Conservation (phyloP, 208 protist species). For the Acanthamoeba rhysodes region DNA sequence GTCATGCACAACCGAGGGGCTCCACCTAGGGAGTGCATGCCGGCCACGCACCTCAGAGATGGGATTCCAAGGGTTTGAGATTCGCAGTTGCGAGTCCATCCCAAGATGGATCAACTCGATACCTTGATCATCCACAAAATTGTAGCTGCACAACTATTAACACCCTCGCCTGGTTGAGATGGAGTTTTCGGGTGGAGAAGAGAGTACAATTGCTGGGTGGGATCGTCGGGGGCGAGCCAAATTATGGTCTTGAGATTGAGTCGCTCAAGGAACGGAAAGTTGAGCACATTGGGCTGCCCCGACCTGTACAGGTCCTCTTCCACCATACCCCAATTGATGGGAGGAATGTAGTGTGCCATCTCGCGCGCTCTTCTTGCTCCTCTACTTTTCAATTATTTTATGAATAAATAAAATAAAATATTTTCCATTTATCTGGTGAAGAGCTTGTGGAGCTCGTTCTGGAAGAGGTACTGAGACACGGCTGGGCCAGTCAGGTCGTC, state of each 20-base stretch:
- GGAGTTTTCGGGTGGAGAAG: slow-evolving; percentile 27
- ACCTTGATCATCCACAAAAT: slow-evolving; percentile 95
- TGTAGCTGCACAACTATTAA: slow-evolving; percentile 81
- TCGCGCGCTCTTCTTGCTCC: not conserved
- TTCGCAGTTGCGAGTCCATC: slow-evolving; percentile 62
- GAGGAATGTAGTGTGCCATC: slow-evolving; percentile 63
- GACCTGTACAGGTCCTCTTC: slow-evolving; percentile 97
- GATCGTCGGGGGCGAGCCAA: slow-evolving; percentile 95
- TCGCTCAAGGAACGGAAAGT: slow-evolving; percentile 98
- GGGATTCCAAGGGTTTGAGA: slow-evolving; percentile 86
- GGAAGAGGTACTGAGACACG: slow-evolving; percentile 8
- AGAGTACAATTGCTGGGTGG: slow-evolving; percentile 92
- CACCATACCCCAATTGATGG: slow-evolving; percentile 96
- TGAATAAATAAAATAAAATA: not conserved
- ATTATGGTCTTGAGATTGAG: slow-evolving; percentile 97
- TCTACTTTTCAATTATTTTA: not conserved
- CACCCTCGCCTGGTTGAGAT: not conserved
- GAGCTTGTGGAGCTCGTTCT: not conserved
- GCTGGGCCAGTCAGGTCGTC: slow-evolving; percentile 1
- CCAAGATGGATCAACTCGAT: slow-evolving; percentile 92
- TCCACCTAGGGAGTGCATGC: no score
- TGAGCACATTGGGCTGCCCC: slow-evolving; percentile 96
- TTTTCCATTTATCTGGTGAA: not conserved
- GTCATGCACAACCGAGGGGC: not conserved
- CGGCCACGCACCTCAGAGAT: slow-evolving; percentile 85